These are phyloP conservation scores for Raphanus sativus DNA, from an alignment of 345 rosid genomes.

Conservation along the genomic window DNA sequence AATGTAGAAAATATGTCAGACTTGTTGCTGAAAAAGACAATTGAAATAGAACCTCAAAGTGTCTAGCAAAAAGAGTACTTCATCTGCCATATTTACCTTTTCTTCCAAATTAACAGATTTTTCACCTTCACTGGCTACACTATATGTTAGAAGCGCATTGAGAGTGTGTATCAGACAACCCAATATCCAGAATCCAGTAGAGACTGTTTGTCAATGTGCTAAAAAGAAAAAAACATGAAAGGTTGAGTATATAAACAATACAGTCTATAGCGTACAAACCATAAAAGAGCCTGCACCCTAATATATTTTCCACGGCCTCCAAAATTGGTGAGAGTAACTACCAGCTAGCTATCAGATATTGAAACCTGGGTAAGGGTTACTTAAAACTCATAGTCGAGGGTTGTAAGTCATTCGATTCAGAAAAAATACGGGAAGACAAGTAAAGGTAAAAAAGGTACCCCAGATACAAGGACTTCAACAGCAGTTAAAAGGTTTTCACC, in stretches of 20 bases:
- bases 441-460: slow-evolving; percentile 58
- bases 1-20: slow-evolving; percentile 1
- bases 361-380: not conserved
- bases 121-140: slow-evolving; percentile 38
- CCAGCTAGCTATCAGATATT: slow-evolving; percentile 14
- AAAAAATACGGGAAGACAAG: not conserved
- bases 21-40: slow-evolving; percentile 7
- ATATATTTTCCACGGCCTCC: slow-evolving; percentile 10
- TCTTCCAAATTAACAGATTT: slow-evolving; percentile 39
- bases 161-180: slow-evolving; percentile 84
- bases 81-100: slow-evolving; percentile 36
- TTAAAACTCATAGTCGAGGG: not conserved
- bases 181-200: slow-evolving; percentile 92
- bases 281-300: slow-evolving; percentile 15
- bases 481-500: slow-evolving; percentile 92
- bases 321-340: no score
- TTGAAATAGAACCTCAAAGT: slow-evolving; percentile 73
- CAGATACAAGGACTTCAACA: slow-evolving; percentile 79
- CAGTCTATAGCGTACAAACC: not conserved
- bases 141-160: slow-evolving; percentile 64
- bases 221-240: slow-evolving; percentile 37
- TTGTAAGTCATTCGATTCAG: not conserved
- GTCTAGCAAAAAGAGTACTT: slow-evolving; percentile 49
- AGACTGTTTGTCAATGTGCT: slow-evolving; percentile 89
- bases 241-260: slow-evolving; percentile 12